A percentile compares a stretch with the other conserved stretches of the same genome.
These are phyloP conservation scores for Penicillium pancosmium DNA, from an alignment of 495 filamentous ascomycete species.

Conservation along the genomic window DNA sequence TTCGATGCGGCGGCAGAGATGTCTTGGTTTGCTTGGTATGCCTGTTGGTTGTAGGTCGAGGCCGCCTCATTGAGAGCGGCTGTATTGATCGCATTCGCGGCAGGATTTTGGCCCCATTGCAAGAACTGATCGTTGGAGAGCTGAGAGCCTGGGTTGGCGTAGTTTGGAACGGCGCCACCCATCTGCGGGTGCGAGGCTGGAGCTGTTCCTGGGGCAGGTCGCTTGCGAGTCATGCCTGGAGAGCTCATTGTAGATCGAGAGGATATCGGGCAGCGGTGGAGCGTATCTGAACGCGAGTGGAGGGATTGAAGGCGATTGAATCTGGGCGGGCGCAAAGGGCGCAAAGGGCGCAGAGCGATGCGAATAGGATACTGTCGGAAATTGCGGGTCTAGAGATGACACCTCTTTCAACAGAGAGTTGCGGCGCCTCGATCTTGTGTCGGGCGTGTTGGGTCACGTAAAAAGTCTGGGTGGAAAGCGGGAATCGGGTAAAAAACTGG, in stretches of 20 bases:
- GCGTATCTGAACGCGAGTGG: too few species aligned
- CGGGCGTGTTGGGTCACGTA: conserved; percentile 18
- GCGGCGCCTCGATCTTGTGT: conserved; percentile 8
- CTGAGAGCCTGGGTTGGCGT: conserved; percentile 38
- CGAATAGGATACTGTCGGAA: background rate
- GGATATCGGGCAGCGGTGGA: background rate
- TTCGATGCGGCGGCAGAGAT: conserved; percentile 56
- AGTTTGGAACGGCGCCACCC: conserved; percentile 34
- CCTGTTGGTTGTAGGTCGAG: conserved; percentile 46
- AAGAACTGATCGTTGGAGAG: conserved; percentile 58
- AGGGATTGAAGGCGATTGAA: background rate
- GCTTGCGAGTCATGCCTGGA: conserved; percentile 61
- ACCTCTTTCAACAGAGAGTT: background rate
- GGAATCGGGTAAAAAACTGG: conserved; percentile 18
- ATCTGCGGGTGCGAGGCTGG: conserved; percentile 57
- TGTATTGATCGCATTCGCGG: conserved; percentile 37
- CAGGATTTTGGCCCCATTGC: conserved; percentile 52
- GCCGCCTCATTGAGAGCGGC: conserved; percentile 36
- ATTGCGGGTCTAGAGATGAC: background rate
- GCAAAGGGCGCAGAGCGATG: background rate
- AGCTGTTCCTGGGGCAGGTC: conserved; percentile 71
- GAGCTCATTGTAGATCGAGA: conserved; percentile 38
- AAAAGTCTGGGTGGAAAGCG: conserved; percentile 17
- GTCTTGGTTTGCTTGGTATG: conserved; percentile 42
- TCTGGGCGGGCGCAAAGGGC: background rate